Evolutionary conservation across 1,284 basidiomycete genomes (phyloP).

Genomic region (Rhizoctonia solani): DNA sequence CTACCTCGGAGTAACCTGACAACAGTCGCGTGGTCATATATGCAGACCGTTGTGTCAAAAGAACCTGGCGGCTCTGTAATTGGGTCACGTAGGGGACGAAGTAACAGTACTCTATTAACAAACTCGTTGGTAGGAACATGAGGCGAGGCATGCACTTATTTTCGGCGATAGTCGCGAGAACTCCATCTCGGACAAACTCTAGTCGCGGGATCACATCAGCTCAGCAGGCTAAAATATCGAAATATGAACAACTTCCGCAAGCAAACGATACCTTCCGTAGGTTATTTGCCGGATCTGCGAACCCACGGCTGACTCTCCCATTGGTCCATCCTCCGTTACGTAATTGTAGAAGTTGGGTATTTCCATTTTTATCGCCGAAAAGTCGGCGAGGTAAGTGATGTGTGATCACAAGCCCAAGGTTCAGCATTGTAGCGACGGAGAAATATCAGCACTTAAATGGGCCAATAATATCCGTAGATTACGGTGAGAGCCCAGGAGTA

Average conservation of each 20-base stretch:
- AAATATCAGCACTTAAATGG: too few relatives aligned
- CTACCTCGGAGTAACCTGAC: constrained; percentile 21
- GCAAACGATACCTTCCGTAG: too few relatives aligned
- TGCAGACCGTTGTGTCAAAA: neutral
- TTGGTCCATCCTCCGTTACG: too few relatives aligned
- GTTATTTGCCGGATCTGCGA: too few relatives aligned
- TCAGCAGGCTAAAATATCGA: neutral
- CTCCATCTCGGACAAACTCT: neutral
- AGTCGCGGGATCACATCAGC: neutral
- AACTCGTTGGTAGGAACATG: neutral
- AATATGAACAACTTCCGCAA: neutral
- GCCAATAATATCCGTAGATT: too few relatives aligned
- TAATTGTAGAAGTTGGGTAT: too few relatives aligned
- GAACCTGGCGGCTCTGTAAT: neutral
- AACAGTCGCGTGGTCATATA: neutral
- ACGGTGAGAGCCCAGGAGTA: too few relatives aligned
- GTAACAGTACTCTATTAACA: neutral
- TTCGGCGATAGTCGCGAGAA: constrained; percentile 19
- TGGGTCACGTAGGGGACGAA: neutral
- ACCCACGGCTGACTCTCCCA: too few relatives aligned
- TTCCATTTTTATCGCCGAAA: too few relatives aligned
- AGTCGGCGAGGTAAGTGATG: too few relatives aligned
- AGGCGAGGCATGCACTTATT: constrained; percentile 3
- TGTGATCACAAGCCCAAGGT: too few relatives aligned
- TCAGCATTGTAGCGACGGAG: too few relatives aligned